Evolutionary conservation across 257 asterid genomes (phyloP), one percentile per base, ranked within the genome.

Genomic region (Vinca minor): DNA sequence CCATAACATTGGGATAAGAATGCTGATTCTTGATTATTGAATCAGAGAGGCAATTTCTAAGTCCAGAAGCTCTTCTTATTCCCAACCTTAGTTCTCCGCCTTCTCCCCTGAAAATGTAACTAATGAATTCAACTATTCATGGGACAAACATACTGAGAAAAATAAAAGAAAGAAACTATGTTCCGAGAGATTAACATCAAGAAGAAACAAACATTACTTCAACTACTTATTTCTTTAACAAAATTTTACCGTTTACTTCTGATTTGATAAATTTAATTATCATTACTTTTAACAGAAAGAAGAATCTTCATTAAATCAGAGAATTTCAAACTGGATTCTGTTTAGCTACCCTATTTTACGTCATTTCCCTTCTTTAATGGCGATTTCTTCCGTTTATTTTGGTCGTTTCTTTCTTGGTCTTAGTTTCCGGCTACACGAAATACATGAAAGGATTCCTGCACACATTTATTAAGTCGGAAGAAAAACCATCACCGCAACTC

Each of bases 51-150:
- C 95, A 89, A 64, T 84, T 84, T 81, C 93, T 82, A 47, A 93
- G 92, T 20, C 95, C 87, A 77, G 95, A 88, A 55, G 99, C 95
- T 84, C 96, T 77, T 78, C 97, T 83, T 64, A 93, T 83, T 48
- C 99, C 99, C 82, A 93, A 59, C 35, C 96, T 77, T 48, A 93
- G 79, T 39, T 87, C 95, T 60, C 96, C 97, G 55, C 65, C 84
- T 71, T 86, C 99, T 67, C 89, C 99, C 85, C 97, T 93, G 65
- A 45, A 57, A 70, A n/a, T 14, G 39, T 0, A 3, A 25, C 8
- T 46, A 72, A 72, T 35, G 34, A 49, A 32, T 26, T 44, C 42
- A 28, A 10, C 14, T 11, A 59, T 12, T 21, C 12, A 12, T 21
- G 11, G 26, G 23, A 35, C n/a, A 21, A 25, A 59, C 36, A 32